Percentiles rank a stretch among this genome's conserved stretches.
phyloP scores from a whole-genome alignment of 345 rosid genomes.

The Lenwebbia sp. region DNA sequence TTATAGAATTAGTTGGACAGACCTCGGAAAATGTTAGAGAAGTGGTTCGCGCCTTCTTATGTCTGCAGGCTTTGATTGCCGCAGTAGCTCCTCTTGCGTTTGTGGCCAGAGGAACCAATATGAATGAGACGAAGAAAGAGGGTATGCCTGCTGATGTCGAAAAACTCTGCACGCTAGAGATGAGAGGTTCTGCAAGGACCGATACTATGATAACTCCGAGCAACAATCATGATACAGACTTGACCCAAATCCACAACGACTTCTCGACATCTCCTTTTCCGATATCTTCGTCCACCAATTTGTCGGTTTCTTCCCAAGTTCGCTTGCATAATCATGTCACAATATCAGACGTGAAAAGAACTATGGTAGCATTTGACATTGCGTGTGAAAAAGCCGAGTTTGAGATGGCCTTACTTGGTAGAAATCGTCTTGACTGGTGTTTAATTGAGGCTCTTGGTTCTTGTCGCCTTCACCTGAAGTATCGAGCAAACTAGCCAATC shows the following conservation, averaged over 20 bases:
- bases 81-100: constrained; percentile 22
- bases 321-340: not conserved
- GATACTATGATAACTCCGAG: constrained; percentile 12
- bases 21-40: constrained; percentile 31
- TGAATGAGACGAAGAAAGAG: constrained; percentile 27
- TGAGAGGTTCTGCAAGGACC: constrained; percentile 16
- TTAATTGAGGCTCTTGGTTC: not conserved
- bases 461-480: not conserved
- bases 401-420: not conserved
- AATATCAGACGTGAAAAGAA: not conserved
- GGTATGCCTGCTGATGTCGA: constrained; percentile 15
- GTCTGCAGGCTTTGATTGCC: constrained; percentile 7
- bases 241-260: not conserved
- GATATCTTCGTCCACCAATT: constrained; percentile 7
- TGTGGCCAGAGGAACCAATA: constrained; percentile 24
- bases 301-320: constrained; percentile 19
- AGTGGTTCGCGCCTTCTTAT: constrained; percentile 20
- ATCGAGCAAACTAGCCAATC: constrained; percentile 8
- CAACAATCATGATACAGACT: constrained; percentile 3
- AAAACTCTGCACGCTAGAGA: constrained; percentile 15
- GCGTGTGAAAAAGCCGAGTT: not conserved
- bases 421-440: not conserved
- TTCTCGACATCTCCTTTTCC: not conserved
- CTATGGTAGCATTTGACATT: not conserved
- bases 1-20: not conserved